Percentiles rank a stretch among this genome's conserved stretches.
phyloP scores from a whole-genome alignment of 2,329 filamentous ascomycete genomes.

The Xylaria multiplex region DNA sequence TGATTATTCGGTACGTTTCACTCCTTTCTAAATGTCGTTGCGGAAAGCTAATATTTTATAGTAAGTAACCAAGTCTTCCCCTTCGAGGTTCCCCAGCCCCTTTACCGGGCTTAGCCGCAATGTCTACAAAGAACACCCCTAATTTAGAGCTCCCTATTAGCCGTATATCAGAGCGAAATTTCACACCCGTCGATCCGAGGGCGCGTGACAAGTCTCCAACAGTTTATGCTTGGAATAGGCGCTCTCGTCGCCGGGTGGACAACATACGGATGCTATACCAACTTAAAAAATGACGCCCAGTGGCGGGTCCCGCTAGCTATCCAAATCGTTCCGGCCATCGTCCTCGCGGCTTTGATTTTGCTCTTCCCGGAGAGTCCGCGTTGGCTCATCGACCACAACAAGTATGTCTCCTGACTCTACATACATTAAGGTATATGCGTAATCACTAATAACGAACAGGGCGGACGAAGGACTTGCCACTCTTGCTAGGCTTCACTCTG shows the following conservation, averaged over 20 bases:
- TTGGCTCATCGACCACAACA: constrained; percentile 79
- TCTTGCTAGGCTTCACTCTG: constrained; percentile 74
- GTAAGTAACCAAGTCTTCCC: constrained; percentile 13
- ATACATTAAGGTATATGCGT: background rate
- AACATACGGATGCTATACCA: constrained; percentile 65
- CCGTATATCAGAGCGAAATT: constrained; percentile 82
- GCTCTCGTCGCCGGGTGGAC: constrained; percentile 78
- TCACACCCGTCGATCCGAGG: constrained; percentile 82
- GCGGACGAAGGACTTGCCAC: constrained; percentile 72
- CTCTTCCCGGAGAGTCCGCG: constrained; percentile 76
- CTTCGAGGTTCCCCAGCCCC: background rate
- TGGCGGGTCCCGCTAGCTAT: constrained; percentile 74
- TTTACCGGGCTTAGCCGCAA: background rate
- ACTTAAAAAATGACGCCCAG: constrained; percentile 46
- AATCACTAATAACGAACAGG: constrained; percentile 43
- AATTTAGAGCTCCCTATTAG: constrained; percentile 24
- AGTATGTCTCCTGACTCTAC: background rate
- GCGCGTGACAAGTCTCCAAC: constrained; percentile 77
- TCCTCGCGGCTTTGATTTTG: constrained; percentile 72
- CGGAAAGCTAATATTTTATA: constrained; percentile 20
- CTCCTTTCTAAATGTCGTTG: background rate
- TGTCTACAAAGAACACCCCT: constrained; percentile 12
- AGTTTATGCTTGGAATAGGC: constrained; percentile 85
- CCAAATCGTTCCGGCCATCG: constrained; percentile 74
- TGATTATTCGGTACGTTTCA: constrained; percentile 53